Conservation (phyloP, 2,329 filamentous ascomycete species). For the Aspergillus pseudoviridinutans region DNA sequence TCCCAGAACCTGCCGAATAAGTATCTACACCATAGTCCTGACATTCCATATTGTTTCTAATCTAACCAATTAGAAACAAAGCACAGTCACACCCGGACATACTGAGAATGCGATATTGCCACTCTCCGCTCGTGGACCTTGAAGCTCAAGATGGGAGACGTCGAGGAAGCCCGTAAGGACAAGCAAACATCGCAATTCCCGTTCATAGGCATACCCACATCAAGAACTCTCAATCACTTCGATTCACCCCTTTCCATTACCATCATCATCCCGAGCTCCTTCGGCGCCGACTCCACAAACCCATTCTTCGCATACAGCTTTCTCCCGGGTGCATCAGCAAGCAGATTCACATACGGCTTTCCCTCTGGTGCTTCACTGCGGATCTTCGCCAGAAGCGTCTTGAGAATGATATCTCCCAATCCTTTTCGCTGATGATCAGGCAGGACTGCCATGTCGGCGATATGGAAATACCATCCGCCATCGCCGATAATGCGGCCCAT, state of each 20-base stretch:
- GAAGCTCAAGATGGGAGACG: not conserved
- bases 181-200: not conserved
- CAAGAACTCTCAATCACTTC: not conserved
- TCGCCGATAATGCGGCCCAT: conserved; percentile 53
- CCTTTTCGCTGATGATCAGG: conserved; percentile 48
- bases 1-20: not conserved
- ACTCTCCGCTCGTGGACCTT: too few species aligned
- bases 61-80: not conserved
- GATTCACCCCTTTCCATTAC: not conserved
- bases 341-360: conserved; percentile 42
- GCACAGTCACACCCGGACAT: too few species aligned
- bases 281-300: conserved; percentile 40
- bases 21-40: too few species aligned
- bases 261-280: conserved; percentile 39
- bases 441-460: conserved; percentile 51
- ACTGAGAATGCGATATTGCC: too few species aligned
- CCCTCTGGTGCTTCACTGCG: conserved; percentile 35
- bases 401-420: conserved; percentile 45
- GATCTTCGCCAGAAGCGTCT: conserved; percentile 41
- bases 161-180: not conserved
- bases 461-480: conserved; percentile 50
- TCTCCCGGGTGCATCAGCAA: conserved; percentile 45
- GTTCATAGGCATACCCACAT: not conserved
- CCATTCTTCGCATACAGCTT: conserved; percentile 46
- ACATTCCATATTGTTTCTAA: not conserved